phyloP scores from a whole-genome alignment of 2,329 filamentous ascomycete genomes.

The Claviceps monticola region DNA sequence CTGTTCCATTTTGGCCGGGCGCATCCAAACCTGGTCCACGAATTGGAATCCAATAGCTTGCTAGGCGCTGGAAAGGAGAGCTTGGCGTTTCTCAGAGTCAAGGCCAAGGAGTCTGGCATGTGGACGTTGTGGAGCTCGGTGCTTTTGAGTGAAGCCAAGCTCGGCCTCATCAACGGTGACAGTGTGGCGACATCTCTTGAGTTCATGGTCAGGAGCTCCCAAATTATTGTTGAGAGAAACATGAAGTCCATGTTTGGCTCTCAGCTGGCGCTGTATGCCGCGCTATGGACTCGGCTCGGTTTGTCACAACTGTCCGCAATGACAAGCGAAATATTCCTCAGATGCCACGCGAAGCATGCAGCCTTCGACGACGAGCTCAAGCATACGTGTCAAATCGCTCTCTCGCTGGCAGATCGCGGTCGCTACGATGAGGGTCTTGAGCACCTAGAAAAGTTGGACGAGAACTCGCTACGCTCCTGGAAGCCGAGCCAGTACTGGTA shows the following conservation, averaged over 20 bases:
- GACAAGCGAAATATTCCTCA: slow-evolving; percentile 59
- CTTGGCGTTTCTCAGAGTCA: slow-evolving; percentile 68
- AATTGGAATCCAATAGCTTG: slow-evolving; percentile 58
- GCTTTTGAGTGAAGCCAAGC: slow-evolving; percentile 71
- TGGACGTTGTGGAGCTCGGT: slow-evolving; percentile 75
- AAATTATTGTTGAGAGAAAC: slow-evolving; percentile 65
- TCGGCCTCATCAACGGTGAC: slow-evolving; percentile 59
- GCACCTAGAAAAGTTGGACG: slow-evolving; percentile 32
- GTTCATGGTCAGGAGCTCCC: slow-evolving; percentile 67
- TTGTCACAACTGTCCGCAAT: slow-evolving; percentile 38
- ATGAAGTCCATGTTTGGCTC: slow-evolving; percentile 60
- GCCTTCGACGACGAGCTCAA: slow-evolving; percentile 67
- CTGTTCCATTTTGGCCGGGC: slow-evolving; percentile 86
- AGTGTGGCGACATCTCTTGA: slow-evolving; percentile 54
- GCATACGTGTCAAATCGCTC: slow-evolving; percentile 56
- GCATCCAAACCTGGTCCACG: slow-evolving; percentile 60
- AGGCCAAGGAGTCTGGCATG: slow-evolving; percentile 76
- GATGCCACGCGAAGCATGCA: slow-evolving; percentile 48
- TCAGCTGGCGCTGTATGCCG: slow-evolving; percentile 57
- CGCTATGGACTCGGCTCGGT: slow-evolving; percentile 66
- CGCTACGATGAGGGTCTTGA: slow-evolving; percentile 52
- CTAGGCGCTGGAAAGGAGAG: slow-evolving; percentile 69
- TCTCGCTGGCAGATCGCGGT: slow-evolving; percentile 46
- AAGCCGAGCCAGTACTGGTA: slow-evolving; percentile 65
- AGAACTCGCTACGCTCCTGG: slow-evolving; percentile 52